These are phyloP conservation scores for Schoenoplectus triqueter DNA, from an alignment of 202 grass and related monocot genomes.

Conservation along the genomic window DNA sequence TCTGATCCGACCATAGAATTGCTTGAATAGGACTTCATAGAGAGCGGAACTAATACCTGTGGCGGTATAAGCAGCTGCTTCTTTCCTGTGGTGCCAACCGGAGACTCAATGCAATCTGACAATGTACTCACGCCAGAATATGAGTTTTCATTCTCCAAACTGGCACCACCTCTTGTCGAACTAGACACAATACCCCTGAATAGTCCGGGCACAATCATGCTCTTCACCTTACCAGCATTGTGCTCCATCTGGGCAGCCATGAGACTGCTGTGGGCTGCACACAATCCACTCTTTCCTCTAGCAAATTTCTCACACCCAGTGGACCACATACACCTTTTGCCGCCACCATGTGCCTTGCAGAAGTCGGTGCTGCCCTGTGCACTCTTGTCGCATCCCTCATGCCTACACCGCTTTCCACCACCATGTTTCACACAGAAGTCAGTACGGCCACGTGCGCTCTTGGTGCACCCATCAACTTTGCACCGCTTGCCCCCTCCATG, in stretches of 20 bases:
- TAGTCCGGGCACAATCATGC: constrained; percentile 43
- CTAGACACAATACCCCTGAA: constrained; percentile 60
- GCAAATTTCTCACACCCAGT: constrained; percentile 89
- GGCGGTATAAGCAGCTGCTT: constrained; percentile 63
- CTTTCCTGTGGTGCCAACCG: constrained; percentile 43
- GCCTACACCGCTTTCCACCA: constrained; percentile 81
- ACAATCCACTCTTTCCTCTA: constrained; percentile 71
- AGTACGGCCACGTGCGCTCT: constrained; percentile 81
- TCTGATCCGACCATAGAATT: constrained; percentile 33
- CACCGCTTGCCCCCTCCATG: constrained; percentile 94
- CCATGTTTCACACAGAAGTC: constrained; percentile 89
- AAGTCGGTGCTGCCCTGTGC: constrained; percentile 92
- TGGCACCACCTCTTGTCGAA: constrained; percentile 47
- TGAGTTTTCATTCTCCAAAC: constrained; percentile 58
- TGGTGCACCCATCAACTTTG: constrained; percentile 59
- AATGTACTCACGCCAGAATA: constrained; percentile 55
- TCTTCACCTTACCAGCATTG: constrained; percentile 36
- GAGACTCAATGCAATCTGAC: constrained; percentile 54
- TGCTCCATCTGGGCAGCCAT: constrained; percentile 48
- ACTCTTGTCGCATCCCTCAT: constrained; percentile 71
- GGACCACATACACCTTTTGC: constrained; percentile 75
- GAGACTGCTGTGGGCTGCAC: constrained; percentile 67
- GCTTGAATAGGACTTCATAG: constrained; percentile 56
- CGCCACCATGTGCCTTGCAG: constrained; percentile 93
- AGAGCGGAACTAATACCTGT: constrained; percentile 71